phyloP scores from a whole-genome alignment of 768 basidiomycete genomes.

The Trametes maxima region DNA sequence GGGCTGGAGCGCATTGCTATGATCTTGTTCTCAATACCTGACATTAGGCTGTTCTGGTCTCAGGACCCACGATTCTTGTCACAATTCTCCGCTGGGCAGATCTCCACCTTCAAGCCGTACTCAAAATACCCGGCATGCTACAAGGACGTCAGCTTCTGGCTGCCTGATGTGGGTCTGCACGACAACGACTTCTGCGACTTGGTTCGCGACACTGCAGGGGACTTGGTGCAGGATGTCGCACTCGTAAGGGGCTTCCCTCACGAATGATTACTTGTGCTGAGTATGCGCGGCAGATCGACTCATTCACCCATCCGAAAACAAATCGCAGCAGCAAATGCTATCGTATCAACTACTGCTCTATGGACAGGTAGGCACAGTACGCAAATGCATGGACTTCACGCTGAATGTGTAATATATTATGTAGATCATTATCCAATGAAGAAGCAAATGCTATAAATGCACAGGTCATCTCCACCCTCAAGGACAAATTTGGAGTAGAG shows the following conservation, averaged over 20 bases:
- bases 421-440: slow-evolving; percentile 83
- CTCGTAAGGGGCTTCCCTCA: slow-evolving; percentile 51
- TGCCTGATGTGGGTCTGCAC: slow-evolving; percentile 62
- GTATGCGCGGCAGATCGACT: slow-evolving; percentile 70
- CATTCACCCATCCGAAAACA: slow-evolving; percentile 89
- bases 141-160: slow-evolving; percentile 97
- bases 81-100: slow-evolving; percentile 79
- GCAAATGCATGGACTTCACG: background rate
- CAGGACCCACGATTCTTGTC: slow-evolving; percentile 81
- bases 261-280: slow-evolving; percentile 1
- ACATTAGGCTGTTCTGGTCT: slow-evolving; percentile 99
- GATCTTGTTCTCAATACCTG: slow-evolving; percentile 95
- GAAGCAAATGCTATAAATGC: slow-evolving; percentile 84
- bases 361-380: slow-evolving; percentile 77
- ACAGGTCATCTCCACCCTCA: slow-evolving; percentile 56
- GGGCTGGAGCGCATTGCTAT: slow-evolving; percentile 97
- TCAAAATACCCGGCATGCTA: slow-evolving; percentile 91
- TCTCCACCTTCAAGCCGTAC: slow-evolving; percentile 86
- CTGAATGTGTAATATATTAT: slow-evolving; percentile 1
- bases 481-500: slow-evolving; percentile 75
- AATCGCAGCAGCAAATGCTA: slow-evolving; percentile 80
- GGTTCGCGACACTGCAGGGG: slow-evolving; percentile 90
- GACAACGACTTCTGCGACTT: slow-evolving; percentile 98
- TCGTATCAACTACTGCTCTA: slow-evolving; percentile 91
- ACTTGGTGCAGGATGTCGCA: slow-evolving; percentile 88